Percentiles rank a stretch among this genome's conserved stretches.
These are phyloP conservation scores for Boletus reticulatus DNA, from an alignment of 768 basidiomycete species.

Conservation along the genomic window DNA sequence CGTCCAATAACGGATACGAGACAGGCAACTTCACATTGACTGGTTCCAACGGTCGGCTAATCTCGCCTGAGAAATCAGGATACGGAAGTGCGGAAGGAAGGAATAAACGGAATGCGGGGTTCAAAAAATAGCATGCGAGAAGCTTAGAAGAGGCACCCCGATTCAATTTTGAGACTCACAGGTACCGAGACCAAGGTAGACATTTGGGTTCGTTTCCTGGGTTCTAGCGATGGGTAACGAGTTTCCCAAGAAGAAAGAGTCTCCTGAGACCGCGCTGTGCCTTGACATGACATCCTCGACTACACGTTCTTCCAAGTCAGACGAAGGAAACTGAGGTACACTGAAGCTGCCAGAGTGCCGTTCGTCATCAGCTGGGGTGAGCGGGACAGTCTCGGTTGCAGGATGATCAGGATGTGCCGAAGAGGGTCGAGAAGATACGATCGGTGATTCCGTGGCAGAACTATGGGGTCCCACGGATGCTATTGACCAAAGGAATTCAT, in stretches of 20 bases:
- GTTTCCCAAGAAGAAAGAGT: constrained; percentile 9
- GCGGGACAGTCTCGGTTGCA: constrained; percentile 50
- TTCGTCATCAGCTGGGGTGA: constrained; percentile 47
- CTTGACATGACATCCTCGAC: constrained; percentile 8
- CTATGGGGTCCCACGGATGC: constrained; percentile 60
- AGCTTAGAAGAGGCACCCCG: not conserved
- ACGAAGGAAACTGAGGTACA: constrained; percentile 46
- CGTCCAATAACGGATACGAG: constrained; percentile 28
- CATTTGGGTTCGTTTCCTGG: not conserved
- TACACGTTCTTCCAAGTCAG: constrained; percentile 56
- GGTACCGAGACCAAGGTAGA: constrained; percentile 26
- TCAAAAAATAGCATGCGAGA: constrained; percentile 38
- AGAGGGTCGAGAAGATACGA: constrained; percentile 39
- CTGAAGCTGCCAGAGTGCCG: constrained; percentile 34
- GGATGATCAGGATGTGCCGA: constrained; percentile 58
- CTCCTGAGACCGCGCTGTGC: constrained; percentile 19
- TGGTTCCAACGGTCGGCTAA: not conserved
- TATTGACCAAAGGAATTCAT: constrained; percentile 66
- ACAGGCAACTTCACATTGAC: constrained; percentile 13
- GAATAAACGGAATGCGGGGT: constrained; percentile 40
- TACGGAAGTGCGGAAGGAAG: constrained; percentile 11
- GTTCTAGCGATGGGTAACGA: too few species aligned
- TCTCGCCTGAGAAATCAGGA: constrained; percentile 6
- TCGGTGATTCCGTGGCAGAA: constrained; percentile 38
- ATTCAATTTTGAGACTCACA: constrained; percentile 12